These are phyloP conservation scores for Phylloboletellus chloephorus DNA, from an alignment of 1,284 basidiomycete genomes.

Conservation along the genomic window DNA sequence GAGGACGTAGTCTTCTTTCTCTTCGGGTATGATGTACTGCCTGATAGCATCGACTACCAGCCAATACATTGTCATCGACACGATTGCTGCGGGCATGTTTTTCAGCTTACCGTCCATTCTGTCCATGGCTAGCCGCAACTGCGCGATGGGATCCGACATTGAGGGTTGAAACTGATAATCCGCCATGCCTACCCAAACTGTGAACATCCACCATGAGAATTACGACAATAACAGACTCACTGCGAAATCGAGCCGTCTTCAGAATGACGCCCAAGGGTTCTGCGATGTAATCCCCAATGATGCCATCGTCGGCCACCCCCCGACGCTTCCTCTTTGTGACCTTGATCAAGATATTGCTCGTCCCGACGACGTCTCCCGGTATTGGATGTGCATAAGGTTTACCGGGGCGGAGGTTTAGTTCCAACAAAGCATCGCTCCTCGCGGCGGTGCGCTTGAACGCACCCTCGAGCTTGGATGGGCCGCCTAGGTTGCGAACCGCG, in stretches of 20 bases:
- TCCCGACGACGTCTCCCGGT: conserved; percentile 68
- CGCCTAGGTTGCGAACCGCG: conserved; percentile 65
- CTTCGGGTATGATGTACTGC: conserved; percentile 60
- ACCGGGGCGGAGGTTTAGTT: conserved; percentile 66
- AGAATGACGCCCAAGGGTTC: conserved; percentile 72
- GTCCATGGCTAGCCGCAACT: conserved; percentile 68
- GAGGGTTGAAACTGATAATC: conserved; percentile 86
- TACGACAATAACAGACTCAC: conserved; percentile 42
- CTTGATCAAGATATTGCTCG: conserved; percentile 78
- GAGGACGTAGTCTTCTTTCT: conserved; percentile 57
- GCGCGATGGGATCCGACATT: conserved; percentile 60
- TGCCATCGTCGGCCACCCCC: conserved; percentile 30
- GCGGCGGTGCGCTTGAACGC: conserved; percentile 64
- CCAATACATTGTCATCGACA: conserved; percentile 1
- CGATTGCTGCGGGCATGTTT: conserved; percentile 7
- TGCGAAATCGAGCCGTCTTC: conserved; percentile 85
- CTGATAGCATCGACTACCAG: conserved; percentile 64
- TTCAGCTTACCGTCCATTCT: conserved; percentile 65
- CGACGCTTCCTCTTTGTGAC: conserved; percentile 66
- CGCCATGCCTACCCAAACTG: conserved; percentile 67
- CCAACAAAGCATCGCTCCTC: conserved; percentile 59
- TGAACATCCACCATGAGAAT: conserved; percentile 1
- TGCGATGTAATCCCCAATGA: conserved; percentile 72
- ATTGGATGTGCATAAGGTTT: conserved; percentile 80
- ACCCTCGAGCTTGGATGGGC: conserved; percentile 61